These are phyloP conservation scores for Pleurotus salmoneostramineus DNA, from an alignment of 768 basidiomycete genomes.

Conservation along the genomic window DNA sequence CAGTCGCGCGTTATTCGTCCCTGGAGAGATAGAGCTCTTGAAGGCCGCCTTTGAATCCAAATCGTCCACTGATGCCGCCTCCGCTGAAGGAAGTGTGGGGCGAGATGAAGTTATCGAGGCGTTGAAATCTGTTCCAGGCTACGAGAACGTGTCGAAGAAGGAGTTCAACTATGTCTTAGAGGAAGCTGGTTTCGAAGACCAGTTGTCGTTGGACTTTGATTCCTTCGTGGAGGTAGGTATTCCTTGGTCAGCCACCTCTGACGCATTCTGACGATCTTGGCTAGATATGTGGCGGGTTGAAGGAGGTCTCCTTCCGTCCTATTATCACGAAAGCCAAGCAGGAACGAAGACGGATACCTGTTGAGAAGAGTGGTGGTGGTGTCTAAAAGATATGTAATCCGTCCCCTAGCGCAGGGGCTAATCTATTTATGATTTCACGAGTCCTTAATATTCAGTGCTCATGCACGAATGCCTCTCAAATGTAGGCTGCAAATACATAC, in stretches of 20 bases:
- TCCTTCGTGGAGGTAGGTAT: constrained; percentile 81
- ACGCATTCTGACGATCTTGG: background rate
- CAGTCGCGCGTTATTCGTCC: constrained; percentile 41
- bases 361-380: constrained; percentile 54
- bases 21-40: constrained; percentile 38
- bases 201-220: constrained; percentile 65
- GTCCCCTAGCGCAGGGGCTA: too few species aligned
- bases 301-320: constrained; percentile 54
- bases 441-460: too few species aligned
- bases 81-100: constrained; percentile 28
- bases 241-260: background rate
- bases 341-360: constrained; percentile 40
- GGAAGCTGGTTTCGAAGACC: constrained; percentile 64
- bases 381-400: constrained; percentile 25
- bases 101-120: constrained; percentile 36
- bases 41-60: constrained; percentile 31
- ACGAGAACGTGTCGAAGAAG: constrained; percentile 54
- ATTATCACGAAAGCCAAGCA: constrained; percentile 12
- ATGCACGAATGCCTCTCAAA: too few species aligned
- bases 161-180: constrained; percentile 75
- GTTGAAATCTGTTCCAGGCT: constrained; percentile 47
- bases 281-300: constrained; percentile 72
- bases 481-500: too few species aligned
- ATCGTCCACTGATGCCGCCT: constrained; percentile 14
- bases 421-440: too few species aligned